phyloP scores from a whole-genome alignment of 2,329 filamentous ascomycete genomes.

The Scleromitrula shiraiana region DNA sequence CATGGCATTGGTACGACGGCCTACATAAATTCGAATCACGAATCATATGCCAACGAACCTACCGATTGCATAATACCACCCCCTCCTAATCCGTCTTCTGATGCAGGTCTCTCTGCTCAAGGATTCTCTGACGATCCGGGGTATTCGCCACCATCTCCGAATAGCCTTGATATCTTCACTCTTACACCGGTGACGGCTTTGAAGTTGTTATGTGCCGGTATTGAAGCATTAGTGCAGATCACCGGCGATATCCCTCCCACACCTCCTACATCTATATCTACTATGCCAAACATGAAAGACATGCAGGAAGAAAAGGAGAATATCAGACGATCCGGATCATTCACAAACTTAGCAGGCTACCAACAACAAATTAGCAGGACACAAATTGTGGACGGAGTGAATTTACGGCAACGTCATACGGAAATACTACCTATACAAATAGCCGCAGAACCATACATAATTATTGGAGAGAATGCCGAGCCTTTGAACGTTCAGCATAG shows the following conservation, averaged over 20 bases:
- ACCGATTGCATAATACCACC: conserved; percentile 26
- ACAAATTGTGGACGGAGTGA: conserved; percentile 47
- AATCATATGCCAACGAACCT: conserved; percentile 19
- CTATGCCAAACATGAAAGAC: conserved; percentile 56
- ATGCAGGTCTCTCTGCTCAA: conserved; percentile 22
- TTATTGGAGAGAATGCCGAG: conserved; percentile 62
- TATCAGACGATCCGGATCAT: conserved; percentile 50
- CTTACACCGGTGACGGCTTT: conserved; percentile 68
- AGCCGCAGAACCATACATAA: conserved; percentile 41
- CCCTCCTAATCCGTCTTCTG: conserved; percentile 26
- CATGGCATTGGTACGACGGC: neutral
- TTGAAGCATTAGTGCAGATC: conserved; percentile 56
- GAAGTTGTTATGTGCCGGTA: conserved; percentile 64
- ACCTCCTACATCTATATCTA: conserved; percentile 57
- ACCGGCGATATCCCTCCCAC: conserved; percentile 55
- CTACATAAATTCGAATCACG: conserved; percentile 23
- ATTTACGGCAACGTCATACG: conserved; percentile 33
- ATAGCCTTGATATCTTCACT: conserved; percentile 59
- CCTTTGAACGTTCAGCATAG: conserved; percentile 71
- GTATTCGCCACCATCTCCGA: conserved; percentile 28
- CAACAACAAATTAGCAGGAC: conserved; percentile 26
- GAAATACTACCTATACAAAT: conserved; percentile 18
- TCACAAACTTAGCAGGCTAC: conserved; percentile 30
- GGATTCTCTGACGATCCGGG: conserved; percentile 20
- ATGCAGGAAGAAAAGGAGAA: conserved; percentile 56